Percentiles rank a stretch among this genome's conserved stretches.
These are phyloP conservation scores for Santalum album DNA, from an alignment of 164 flowering plant species.

Conservation along the genomic window DNA sequence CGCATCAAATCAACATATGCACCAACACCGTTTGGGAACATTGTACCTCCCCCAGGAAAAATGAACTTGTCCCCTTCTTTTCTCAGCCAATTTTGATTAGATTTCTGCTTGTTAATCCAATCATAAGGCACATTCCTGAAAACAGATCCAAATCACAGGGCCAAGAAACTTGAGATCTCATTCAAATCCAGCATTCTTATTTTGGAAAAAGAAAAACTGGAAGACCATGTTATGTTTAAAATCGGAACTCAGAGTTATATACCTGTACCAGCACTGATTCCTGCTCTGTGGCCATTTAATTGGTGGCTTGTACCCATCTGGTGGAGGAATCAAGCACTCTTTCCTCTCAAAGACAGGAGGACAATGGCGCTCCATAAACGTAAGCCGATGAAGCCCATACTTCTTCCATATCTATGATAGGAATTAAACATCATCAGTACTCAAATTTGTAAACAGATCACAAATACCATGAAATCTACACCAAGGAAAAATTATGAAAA, in stretches of 20 bases:
- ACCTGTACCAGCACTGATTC: slow-evolving; percentile 97
- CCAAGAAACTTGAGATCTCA: no score
- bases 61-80: slow-evolving; percentile 89
- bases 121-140: slow-evolving; percentile 95
- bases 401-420: slow-evolving; percentile 76
- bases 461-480: slow-evolving; percentile 1
- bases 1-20: slow-evolving; percentile 85
- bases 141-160: slow-evolving; percentile 13
- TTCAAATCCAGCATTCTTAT: no score
- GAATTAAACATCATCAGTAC: slow-evolving; percentile 3
- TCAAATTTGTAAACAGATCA: not conserved
- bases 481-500: not conserved
- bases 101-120: slow-evolving; percentile 97
- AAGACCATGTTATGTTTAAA: no score
- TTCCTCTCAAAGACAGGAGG: slow-evolving; percentile 86
- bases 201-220: no score
- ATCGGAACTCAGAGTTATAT: no score
- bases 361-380: slow-evolving; percentile 91
- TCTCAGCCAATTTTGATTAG: slow-evolving; percentile 87
- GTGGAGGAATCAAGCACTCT: slow-evolving; percentile 88
- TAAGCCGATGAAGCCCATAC: slow-evolving; percentile 66
- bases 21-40: slow-evolving; percentile 93
- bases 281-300: slow-evolving; percentile 92
- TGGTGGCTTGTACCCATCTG: slow-evolving; percentile 86
- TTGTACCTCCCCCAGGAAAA: slow-evolving; percentile 98